These are phyloP conservation scores for Corymbia calophylla DNA, from an alignment of 441 rosid species.

Conservation along the genomic window DNA sequence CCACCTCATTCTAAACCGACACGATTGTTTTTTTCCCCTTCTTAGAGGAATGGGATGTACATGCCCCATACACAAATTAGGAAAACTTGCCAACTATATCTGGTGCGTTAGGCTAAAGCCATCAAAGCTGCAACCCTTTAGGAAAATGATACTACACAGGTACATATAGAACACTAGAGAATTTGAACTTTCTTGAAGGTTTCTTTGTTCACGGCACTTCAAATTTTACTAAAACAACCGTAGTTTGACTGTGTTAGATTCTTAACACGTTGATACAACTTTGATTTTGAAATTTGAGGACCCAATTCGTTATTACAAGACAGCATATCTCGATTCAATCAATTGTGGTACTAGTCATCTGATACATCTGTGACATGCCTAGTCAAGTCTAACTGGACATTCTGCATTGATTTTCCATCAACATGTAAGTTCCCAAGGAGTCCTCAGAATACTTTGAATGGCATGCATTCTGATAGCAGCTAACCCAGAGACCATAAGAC, in stretches of 20 bases:
- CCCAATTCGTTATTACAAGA: background rate
- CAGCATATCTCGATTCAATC: background rate
- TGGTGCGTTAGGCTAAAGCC: background rate
- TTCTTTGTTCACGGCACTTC: background rate
- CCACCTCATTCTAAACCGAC: background rate
- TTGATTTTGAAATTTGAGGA: background rate
- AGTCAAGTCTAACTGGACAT: background rate
- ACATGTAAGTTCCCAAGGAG: background rate
- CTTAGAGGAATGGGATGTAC: background rate
- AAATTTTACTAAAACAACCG: background rate
- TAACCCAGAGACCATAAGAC: background rate
- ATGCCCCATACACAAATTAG: background rate
- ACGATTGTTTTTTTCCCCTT: background rate
- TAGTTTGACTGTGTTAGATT: background rate
- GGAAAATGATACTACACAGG: background rate
- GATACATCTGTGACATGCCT: accelerated
- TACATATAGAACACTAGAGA: background rate
- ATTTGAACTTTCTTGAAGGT: background rate
- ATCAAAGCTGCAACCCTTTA: background rate
- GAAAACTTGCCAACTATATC: background rate
- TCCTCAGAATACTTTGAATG: background rate
- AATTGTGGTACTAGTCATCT: background rate
- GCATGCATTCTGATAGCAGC: background rate
- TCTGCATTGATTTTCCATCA: background rate
- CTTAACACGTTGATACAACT: background rate